A percentile compares a stretch with the other conserved stretches of the same genome.
Evolutionary conservation across 75 land plant genomes (phyloP).

Genomic region (Azolla pinnata): DNA sequence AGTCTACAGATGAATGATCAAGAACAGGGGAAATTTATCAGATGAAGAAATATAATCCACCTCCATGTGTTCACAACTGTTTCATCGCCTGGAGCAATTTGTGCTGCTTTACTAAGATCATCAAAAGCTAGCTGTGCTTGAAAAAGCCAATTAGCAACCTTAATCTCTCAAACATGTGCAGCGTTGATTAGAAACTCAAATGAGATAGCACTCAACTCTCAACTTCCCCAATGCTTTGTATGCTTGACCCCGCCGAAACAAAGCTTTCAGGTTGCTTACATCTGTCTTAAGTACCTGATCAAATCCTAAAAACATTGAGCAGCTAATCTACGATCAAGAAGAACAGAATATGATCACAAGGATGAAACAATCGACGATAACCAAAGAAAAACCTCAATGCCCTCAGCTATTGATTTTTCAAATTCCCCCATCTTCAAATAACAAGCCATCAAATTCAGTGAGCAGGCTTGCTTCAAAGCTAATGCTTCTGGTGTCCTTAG

Average conservation of each 20-base stretch:
- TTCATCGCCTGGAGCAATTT: constrained; percentile 82
- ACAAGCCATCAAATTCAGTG: constrained; percentile 91
- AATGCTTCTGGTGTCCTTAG: constrained; percentile 31
- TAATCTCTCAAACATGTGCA: too few relatives aligned
- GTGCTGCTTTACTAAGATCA: constrained; percentile 67
- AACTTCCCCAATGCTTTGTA: constrained; percentile 61
- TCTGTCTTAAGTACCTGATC: constrained; percentile 75
- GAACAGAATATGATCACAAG: neutral
- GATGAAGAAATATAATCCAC: constrained; percentile 33
- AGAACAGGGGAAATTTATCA: too few relatives aligned
- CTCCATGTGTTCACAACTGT: constrained; percentile 70
- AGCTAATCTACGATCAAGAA: neutral
- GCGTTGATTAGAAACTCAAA: too few relatives aligned
- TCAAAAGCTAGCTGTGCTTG: constrained; percentile 70
- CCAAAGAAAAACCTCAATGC: constrained; percentile 53
- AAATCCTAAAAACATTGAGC: too few relatives aligned
- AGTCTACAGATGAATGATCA: too few relatives aligned
- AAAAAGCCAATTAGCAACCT: too few relatives aligned
- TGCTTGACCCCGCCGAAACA: constrained; percentile 97
- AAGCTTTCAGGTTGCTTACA: constrained; percentile 72
- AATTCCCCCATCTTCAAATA: constrained; percentile 72
- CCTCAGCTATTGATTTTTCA: constrained; percentile 63
- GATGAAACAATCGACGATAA: neutral
- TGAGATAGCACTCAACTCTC: constrained; percentile 40
- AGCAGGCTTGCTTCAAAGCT: constrained; percentile 54